Evolutionary conservation across 139 green algal species (phyloP).

Genomic region (Choricystis sp.): DNA sequence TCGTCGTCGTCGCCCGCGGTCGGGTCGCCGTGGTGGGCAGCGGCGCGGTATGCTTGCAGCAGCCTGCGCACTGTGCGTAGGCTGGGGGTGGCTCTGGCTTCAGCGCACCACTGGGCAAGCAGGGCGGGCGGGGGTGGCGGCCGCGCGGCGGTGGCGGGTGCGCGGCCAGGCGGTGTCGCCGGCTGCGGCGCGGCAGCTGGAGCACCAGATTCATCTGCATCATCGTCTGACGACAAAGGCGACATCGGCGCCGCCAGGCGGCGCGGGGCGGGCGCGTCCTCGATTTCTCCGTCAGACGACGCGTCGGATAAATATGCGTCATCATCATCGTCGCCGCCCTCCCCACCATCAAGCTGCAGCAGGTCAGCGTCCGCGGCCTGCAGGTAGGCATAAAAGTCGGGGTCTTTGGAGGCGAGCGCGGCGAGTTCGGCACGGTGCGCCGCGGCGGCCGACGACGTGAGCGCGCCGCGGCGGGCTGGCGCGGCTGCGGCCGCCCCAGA

Average conservation of each 20-base stretch:
- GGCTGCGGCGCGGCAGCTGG: not conserved
- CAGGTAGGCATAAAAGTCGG: slow-evolving; percentile 86
- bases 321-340: slow-evolving; percentile 28
- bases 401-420: slow-evolving; percentile 61
- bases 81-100: slow-evolving; percentile 24
- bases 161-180: not conserved
- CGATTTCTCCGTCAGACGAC: slow-evolving; percentile 17
- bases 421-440: slow-evolving; percentile 65
- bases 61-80: slow-evolving; percentile 33
- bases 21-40: slow-evolving; percentile 72
- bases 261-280: not conserved
- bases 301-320: slow-evolving; percentile 1
- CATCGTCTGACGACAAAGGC: slow-evolving; percentile 9
- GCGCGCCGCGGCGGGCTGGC: not conserved
- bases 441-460: not conserved
- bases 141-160: not conserved
- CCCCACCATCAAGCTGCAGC: slow-evolving; percentile 60
- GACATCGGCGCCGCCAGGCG: not conserved
- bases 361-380: slow-evolving; percentile 69
- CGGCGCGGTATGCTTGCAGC: slow-evolving; percentile 52
- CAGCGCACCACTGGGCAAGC: slow-evolving; percentile 49
- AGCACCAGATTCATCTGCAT: slow-evolving; percentile 5
- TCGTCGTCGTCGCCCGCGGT: slow-evolving; percentile 51
- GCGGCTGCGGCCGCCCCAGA: not conserved
- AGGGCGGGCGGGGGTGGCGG: slow-evolving; percentile 40